Percentiles rank a stretch among this genome's conserved stretches.
These are phyloP conservation scores for Uromyces viciae-fabae DNA, from an alignment of 1,284 basidiomycete species.

Conservation along the genomic window DNA sequence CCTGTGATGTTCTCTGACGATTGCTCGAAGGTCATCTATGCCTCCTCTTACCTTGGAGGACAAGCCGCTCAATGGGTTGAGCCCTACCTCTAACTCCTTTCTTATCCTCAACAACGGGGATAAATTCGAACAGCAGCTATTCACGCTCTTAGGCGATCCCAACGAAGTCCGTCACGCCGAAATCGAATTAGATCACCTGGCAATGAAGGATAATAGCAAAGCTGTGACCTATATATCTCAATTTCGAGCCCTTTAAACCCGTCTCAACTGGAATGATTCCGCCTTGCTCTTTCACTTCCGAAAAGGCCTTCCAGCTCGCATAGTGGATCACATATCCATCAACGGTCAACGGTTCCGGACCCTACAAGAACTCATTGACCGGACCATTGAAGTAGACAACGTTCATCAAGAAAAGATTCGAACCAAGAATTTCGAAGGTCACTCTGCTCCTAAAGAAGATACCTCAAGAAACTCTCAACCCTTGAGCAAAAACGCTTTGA, in stretches of 20 bases:
- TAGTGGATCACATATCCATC: background rate
- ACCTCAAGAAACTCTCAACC: too few relatives aligned
- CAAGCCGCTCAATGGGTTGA: background rate
- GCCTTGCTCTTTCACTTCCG: background rate
- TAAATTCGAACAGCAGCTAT: background rate
- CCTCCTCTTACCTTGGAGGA: background rate
- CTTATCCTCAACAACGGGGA: background rate
- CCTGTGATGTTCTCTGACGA: background rate
- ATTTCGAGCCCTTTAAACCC: background rate
- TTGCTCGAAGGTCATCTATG: background rate
- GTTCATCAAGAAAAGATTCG: too few relatives aligned
- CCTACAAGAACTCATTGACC: background rate
- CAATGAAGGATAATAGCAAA: background rate
- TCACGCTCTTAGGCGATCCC: background rate
- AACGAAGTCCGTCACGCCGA: background rate
- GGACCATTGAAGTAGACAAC: background rate
- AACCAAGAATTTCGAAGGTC: too few relatives aligned
- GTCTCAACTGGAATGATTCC: background rate
- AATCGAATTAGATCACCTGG: background rate
- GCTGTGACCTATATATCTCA: background rate
- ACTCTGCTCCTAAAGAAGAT: too few relatives aligned
- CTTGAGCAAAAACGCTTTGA: too few relatives aligned
- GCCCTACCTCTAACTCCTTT: background rate
- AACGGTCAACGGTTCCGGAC: background rate
- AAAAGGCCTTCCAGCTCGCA: background rate